Base-by-base conservation (phyloP, 2,329 filamentous ascomycete species). In the Bretziella fagacearum region DNA sequence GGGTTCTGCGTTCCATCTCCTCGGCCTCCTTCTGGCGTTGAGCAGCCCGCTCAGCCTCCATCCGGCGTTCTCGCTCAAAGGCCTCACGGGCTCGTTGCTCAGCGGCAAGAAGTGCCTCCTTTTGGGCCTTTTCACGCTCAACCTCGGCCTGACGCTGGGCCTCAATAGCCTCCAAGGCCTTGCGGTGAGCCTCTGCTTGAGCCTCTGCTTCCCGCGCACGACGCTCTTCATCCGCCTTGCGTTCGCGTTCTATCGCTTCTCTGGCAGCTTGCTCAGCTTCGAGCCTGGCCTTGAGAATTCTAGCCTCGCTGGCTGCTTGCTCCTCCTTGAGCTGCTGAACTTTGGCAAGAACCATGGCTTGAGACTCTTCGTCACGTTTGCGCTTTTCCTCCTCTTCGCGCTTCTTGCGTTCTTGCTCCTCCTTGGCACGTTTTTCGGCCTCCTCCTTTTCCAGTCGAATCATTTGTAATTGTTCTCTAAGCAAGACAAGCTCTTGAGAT, bases 381-480 rank as follows among this genome's bases (percentile, higher is more conserved):
- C 26, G 36, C 20, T 32, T 40, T n/a, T 36, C n/a, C 25, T 45
- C 43, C 27, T 45, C 43, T 26, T 43, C 40, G n/a, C 25, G n/a
- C 5, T 43, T n/a, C 20, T 27, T 20, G n/a, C 40, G 40, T 15
- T 43, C 40, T 20, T 30, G 15, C 30, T 43, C 26, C n/a, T 15
- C 40, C 40, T 30, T 29, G 26, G 27, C 27, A 6, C 26, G 40
- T 6, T n/a, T 15, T 8, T 8, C 25, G 11, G 15, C 40, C 15
- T 29, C 22, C 40, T 49, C 35, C 11, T 43, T 45, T 30, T 50
- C 43, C 5, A 46, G 22, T 32, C 69, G 59, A 1, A 65, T 65
- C 49, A 56, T 60, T 33, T 52, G 57, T 52, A 61, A 60, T 54
- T 80, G 70, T 52, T 73, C 68, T 52, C 79, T 70, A 48, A 79